These are phyloP conservation scores for Sugiyamaella paludigena DNA, from an alignment of 1,139 yeast species.

Conservation along the genomic window DNA sequence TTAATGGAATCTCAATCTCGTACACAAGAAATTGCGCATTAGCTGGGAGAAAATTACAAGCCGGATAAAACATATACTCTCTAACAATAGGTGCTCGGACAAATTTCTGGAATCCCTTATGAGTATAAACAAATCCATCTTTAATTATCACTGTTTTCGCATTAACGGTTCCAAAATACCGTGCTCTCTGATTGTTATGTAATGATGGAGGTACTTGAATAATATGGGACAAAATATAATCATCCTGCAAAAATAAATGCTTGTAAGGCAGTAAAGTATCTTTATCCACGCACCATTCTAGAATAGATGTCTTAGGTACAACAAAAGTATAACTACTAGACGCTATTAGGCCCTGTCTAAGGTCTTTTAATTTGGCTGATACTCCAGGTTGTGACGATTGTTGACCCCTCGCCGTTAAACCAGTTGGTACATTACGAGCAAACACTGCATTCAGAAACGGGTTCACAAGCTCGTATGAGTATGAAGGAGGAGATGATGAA, in stretches of 20 bases:
- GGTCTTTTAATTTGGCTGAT: slow-evolving; percentile 49
- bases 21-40: slow-evolving; percentile 48
- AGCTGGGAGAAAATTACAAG: slow-evolving; percentile 46
- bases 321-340: slow-evolving; percentile 35
- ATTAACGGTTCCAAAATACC: slow-evolving; percentile 56
- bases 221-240: slow-evolving; percentile 70
- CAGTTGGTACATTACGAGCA: slow-evolving; percentile 40
- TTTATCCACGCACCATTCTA: slow-evolving; percentile 50
- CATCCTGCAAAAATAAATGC: slow-evolving; percentile 63
- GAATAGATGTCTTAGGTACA: slow-evolving; percentile 46
- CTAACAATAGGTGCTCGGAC: slow-evolving; percentile 47
- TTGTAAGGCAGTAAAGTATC: slow-evolving; percentile 46
- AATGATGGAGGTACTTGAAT: slow-evolving; percentile 43
- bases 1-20: slow-evolving; percentile 47
- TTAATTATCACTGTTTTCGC: slow-evolving; percentile 58
- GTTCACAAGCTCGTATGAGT: slow-evolving; percentile 38
- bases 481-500: too few species aligned
- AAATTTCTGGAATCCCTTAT: slow-evolving; percentile 49
- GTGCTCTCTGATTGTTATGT: slow-evolving; percentile 44
- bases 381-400: slow-evolving; percentile 46
- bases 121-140: slow-evolving; percentile 50
- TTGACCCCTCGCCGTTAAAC: background rate
- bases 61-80: slow-evolving; percentile 47
- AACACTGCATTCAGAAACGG: slow-evolving; percentile 67
- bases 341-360: slow-evolving; percentile 44